These are phyloP conservation scores for Ramularia endophylla DNA, from an alignment of 2,329 filamentous ascomycete genomes.

Conservation along the genomic window DNA sequence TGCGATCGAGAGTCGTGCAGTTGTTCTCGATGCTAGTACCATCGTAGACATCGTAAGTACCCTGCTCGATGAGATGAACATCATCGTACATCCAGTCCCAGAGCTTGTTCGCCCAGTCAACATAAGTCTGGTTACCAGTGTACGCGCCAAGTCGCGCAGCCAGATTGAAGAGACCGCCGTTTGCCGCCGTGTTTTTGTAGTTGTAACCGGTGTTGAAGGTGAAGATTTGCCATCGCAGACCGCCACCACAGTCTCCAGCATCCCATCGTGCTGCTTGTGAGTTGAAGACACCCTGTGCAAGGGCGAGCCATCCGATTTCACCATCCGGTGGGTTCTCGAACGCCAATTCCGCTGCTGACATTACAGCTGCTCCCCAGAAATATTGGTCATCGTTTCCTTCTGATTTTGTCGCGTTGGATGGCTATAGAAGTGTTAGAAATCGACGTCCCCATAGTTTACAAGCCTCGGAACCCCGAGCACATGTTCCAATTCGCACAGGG, in stretches of 20 bases:
- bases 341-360: slow-evolving; percentile 49
- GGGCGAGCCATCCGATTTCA: slow-evolving; percentile 37
- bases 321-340: slow-evolving; percentile 37
- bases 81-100: slow-evolving; percentile 33
- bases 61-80: slow-evolving; percentile 53
- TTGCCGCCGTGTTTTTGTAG: slow-evolving; percentile 54
- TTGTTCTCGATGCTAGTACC: slow-evolving; percentile 42
- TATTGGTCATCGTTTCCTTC: slow-evolving; percentile 50
- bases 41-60: slow-evolving; percentile 41
- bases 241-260: slow-evolving; percentile 32
- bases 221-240: slow-evolving; percentile 36
- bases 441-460: too few species aligned
- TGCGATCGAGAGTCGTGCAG: slow-evolving; percentile 41
- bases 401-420: slow-evolving; percentile 31
- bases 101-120: slow-evolving; percentile 54
- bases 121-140: slow-evolving; percentile 48
- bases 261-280: slow-evolving; percentile 35
- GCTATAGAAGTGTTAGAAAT: too few species aligned
- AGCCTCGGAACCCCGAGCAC: too few species aligned
- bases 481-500: too few species aligned
- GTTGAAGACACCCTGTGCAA: slow-evolving; percentile 45
- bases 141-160: slow-evolving; percentile 38
- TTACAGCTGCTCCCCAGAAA: slow-evolving; percentile 51
- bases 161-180: slow-evolving; percentile 48
- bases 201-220: slow-evolving; percentile 46